Conservation (phyloP, 768 basidiomycete species). For the Serendipita sp. region DNA sequence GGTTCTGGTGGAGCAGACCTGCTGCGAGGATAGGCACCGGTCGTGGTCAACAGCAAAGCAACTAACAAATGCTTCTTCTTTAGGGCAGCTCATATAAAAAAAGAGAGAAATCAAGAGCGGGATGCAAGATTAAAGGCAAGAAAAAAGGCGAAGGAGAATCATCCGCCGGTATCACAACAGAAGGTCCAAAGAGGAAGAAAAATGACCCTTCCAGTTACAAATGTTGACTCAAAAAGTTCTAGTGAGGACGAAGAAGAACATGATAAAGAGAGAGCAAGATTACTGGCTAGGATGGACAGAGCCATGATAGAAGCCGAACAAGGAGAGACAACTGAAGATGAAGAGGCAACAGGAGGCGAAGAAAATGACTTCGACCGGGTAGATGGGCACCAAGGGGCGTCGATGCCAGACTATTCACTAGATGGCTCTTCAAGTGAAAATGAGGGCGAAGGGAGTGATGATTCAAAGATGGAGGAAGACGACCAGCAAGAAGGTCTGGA, state of each 20-base stretch:
- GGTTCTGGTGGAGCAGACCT: no score
- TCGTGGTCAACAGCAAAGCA: no score
- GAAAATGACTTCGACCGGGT: neutral
- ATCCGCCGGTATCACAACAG: neutral
- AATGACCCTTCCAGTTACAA: neutral
- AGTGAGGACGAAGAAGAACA: neutral
- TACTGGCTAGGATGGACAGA: neutral
- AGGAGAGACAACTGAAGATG: neutral
- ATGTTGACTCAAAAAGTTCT: neutral
- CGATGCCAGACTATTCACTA: no score
- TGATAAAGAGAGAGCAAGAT: neutral
- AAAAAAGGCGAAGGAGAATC: neutral
- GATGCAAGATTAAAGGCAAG: neutral
- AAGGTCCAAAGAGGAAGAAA: neutral
- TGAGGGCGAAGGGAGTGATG: neutral
- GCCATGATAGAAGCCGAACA: neutral
- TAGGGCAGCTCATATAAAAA: neutral
- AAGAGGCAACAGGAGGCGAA: neutral
- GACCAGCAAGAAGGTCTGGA: neutral
- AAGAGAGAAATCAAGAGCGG: neutral
- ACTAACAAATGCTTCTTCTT: neutral
- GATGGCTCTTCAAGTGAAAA: neutral
- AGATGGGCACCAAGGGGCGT: neutral
- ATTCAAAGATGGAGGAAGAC: neutral
- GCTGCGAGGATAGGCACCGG: neutral